phyloP scores from a whole-genome alignment of 2,329 filamentous ascomycete genomes.

The Clarireedia hainanense region DNA sequence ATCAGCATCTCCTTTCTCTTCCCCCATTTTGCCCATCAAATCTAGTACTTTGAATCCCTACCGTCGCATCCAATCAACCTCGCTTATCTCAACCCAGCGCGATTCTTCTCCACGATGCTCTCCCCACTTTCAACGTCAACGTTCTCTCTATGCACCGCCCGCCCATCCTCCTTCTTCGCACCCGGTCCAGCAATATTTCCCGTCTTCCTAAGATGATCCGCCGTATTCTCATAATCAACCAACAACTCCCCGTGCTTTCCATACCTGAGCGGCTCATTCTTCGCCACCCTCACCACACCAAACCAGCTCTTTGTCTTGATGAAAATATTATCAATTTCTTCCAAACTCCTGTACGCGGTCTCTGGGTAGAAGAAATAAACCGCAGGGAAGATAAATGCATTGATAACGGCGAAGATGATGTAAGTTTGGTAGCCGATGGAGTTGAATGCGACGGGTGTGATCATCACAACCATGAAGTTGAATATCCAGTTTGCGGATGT shows the following conservation, averaged over 20 bases:
- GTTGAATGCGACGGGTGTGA: slow-evolving; percentile 34
- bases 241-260: slow-evolving; percentile 1
- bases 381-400: slow-evolving; percentile 29
- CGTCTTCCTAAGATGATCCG: not conserved
- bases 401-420: slow-evolving; percentile 45
- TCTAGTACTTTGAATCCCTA: not conserved
- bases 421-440: slow-evolving; percentile 55
- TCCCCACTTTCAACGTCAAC: not conserved
- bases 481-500: slow-evolving; percentile 41
- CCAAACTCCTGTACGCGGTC: slow-evolving; percentile 27
- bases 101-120: not conserved
- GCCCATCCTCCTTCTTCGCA: not conserved
- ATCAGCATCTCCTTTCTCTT: not conserved
- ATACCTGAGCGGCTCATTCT: not conserved
- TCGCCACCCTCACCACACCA: not conserved
- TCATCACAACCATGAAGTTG: slow-evolving; percentile 36
- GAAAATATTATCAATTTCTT: slow-evolving; percentile 7
- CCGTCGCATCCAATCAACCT: not conserved
- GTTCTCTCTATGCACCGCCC: not conserved
- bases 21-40: not conserved
- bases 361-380: slow-evolving; percentile 45
- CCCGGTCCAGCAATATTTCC: not conserved
- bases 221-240: not conserved
- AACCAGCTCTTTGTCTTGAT: not conserved
- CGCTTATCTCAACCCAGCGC: not conserved